Evolutionary conservation across 2,329 filamentous ascomycete genomes (phyloP).

Genomic region (Pseudogymnoascus sp.): DNA sequence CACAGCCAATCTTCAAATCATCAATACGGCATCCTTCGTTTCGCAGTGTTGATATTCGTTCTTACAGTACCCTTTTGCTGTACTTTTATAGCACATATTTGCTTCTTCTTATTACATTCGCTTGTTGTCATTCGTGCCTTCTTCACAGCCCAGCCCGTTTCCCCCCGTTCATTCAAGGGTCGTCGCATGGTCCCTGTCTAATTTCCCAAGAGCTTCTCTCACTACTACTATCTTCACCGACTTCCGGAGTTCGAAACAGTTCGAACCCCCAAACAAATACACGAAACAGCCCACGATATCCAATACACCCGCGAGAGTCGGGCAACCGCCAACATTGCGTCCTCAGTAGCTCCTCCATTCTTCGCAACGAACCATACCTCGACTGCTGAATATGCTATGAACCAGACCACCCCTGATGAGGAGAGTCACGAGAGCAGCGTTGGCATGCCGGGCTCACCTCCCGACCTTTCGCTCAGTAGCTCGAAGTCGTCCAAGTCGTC

Average conservation of each 20-base stretch:
- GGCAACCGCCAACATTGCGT: slow-evolving; percentile 8
- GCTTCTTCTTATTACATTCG: background rate
- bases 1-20: background rate
- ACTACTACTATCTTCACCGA: background rate
- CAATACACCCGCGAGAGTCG: background rate
- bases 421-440: slow-evolving; percentile 25
- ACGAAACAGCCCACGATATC: background rate
- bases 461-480: slow-evolving; percentile 56
- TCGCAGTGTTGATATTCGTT: slow-evolving; percentile 8
- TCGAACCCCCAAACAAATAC: background rate
- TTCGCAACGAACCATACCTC: background rate
- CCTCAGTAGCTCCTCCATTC: slow-evolving; percentile 2
- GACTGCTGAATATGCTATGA: slow-evolving; percentile 7
- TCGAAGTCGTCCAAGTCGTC: slow-evolving; percentile 90
- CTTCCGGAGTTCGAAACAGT: background rate
- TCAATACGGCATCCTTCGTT: slow-evolving; percentile 6
- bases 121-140: background rate
- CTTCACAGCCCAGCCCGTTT: slow-evolving; percentile 2
- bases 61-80: background rate
- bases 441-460: slow-evolving; percentile 54
- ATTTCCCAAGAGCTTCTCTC: background rate
- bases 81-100: slow-evolving; percentile 7
- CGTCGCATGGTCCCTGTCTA: slow-evolving; percentile 3
- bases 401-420: slow-evolving; percentile 11
- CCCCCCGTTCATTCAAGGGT: background rate